Conservation (phyloP, 345 rosid genomes). For the Eucalyptus shirleyi region DNA sequence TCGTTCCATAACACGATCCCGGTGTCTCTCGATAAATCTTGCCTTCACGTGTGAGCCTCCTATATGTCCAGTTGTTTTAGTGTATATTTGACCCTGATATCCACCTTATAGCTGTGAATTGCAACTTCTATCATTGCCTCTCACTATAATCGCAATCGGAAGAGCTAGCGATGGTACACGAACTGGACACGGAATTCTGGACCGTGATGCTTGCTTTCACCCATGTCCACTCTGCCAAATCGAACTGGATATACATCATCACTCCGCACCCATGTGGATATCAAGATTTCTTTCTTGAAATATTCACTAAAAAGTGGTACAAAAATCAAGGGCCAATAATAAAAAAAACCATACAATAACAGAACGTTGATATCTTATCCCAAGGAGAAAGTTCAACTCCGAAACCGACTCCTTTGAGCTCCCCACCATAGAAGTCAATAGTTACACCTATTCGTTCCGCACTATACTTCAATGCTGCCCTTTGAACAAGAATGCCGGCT, state of each 20-base stretch:
- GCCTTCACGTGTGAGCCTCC: background rate
- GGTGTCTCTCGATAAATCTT: background rate
- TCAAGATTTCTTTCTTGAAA: background rate
- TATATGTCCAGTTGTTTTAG: background rate
- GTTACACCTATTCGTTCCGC: background rate
- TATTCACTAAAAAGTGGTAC: background rate
- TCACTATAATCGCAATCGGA: background rate
- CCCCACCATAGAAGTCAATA: background rate
- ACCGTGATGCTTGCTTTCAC: background rate
- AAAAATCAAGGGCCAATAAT: background rate
- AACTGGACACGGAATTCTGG: background rate
- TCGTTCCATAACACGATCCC: background rate
- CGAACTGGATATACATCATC: background rate
- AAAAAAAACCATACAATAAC: background rate
- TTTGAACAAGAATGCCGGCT: background rate
- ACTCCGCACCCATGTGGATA: background rate
- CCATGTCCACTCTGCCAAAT: background rate
- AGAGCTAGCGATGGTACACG: background rate
- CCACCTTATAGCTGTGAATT: background rate
- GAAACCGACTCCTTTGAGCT: background rate
- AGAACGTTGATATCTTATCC: background rate
- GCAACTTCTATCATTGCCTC: background rate
- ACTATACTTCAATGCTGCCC: background rate
- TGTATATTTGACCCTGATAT: background rate
- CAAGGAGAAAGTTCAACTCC: background rate